A percentile compares a stretch with the other conserved stretches of the same genome.
Conservation (phyloP, 129 eudicot genomes). For the Tagetes erecta region DNA sequence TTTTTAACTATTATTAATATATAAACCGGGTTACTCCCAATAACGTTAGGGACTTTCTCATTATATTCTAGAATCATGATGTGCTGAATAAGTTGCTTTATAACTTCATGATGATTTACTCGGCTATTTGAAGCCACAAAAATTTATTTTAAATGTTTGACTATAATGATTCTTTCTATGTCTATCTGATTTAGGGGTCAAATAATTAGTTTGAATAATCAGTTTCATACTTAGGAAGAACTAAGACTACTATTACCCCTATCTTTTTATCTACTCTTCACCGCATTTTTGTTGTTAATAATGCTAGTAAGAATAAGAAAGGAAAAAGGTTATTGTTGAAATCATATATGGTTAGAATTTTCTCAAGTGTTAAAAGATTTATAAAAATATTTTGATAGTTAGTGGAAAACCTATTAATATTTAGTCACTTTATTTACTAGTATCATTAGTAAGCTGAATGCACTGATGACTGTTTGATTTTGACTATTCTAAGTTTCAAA, state of each 20-base stretch:
- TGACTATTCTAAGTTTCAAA: background rate
- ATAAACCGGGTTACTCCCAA: background rate
- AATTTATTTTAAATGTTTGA: background rate
- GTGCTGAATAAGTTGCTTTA: background rate
- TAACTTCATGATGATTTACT: constrained; percentile 8
- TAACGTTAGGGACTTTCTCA: background rate
- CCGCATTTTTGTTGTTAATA: background rate
- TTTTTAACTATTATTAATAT: background rate
- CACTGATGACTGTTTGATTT: background rate
- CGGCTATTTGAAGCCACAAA: background rate
- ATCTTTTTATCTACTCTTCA: background rate
- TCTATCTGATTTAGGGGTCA: background rate
- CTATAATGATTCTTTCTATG: background rate
- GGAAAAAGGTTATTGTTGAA: background rate
- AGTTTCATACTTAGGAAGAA: background rate
- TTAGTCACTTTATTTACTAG: background rate
- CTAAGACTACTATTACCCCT: background rate
- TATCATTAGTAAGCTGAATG: background rate
- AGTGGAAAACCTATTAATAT: background rate
- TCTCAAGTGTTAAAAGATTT: background rate
- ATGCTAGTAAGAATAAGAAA: constrained; percentile 4
- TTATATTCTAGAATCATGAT: background rate
- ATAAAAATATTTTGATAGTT: background rate
- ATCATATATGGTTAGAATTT: background rate
- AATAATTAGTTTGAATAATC: background rate